Evolutionary conservation across 305 asterid genomes (phyloP).

Genomic region (Fraxinus greggii): DNA sequence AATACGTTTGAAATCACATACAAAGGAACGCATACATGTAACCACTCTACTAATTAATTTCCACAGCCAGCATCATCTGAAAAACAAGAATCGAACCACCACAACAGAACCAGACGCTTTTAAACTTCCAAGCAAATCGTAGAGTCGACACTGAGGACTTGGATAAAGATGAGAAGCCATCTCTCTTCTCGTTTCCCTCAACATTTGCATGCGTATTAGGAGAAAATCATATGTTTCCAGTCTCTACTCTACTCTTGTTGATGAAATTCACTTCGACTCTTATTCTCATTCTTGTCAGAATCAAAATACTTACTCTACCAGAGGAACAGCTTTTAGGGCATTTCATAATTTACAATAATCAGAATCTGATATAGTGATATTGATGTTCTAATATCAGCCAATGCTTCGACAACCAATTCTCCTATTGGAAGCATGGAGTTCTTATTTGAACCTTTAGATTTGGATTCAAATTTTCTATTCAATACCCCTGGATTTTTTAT

Average conservation of each 20-base stretch:
- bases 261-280: conserved; percentile 41
- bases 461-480: conserved; percentile 59
- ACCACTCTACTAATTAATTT: conserved; percentile 32
- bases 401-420: conserved; percentile 65
- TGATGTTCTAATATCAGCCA: conserved; percentile 55
- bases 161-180: conserved; percentile 30
- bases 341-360: conserved; percentile 36
- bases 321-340: conserved; percentile 31
- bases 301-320: conserved; percentile 53
- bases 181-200: conserved; percentile 56
- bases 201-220: conserved; percentile 38
- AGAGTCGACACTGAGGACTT: conserved; percentile 52
- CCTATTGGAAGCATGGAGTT: conserved; percentile 62
- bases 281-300: conserved; percentile 60
- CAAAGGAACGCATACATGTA: conserved; percentile 64
- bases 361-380: conserved; percentile 51
- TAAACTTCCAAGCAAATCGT: conserved; percentile 49
- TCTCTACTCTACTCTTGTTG: conserved; percentile 38
- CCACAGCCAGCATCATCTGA: conserved; percentile 39
- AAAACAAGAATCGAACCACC: conserved; percentile 40
- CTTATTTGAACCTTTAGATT: conserved; percentile 39
- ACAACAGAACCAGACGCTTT: conserved; percentile 42
- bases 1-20: conserved; percentile 60
- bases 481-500: conserved; percentile 20
- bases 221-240: conserved; percentile 36